Percentiles rank a stretch among this genome's conserved stretches.
phyloP scores from a whole-genome alignment of 2,329 filamentous ascomycete species.

The Thielaviopsis musarum region DNA sequence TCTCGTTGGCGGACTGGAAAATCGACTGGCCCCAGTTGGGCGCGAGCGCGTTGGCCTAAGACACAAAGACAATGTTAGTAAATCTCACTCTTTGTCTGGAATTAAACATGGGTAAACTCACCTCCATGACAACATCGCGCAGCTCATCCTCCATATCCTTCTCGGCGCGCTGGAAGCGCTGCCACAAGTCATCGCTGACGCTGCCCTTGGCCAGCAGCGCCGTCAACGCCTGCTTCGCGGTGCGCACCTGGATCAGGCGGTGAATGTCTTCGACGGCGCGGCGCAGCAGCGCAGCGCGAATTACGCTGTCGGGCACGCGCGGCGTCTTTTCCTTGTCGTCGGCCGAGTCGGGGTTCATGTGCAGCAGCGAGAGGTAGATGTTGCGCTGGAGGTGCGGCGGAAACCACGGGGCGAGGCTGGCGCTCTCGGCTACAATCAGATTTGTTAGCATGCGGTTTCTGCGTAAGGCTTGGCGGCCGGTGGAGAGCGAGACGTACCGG shows the following conservation, averaged over 20 bases:
- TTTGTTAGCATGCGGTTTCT: slow-evolving; percentile 10
- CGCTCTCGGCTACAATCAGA: slow-evolving; percentile 45
- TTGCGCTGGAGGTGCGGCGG: slow-evolving; percentile 79
- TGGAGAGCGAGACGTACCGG: slow-evolving; percentile 34
- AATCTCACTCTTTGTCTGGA: background rate
- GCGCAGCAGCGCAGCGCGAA: slow-evolving; percentile 76
- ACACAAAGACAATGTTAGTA: background rate
- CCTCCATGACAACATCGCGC: slow-evolving; percentile 84
- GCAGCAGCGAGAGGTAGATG: slow-evolving; percentile 82
- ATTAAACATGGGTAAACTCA: slow-evolving; percentile 22
- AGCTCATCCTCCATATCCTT: slow-evolving; percentile 96
- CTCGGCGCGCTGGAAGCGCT: slow-evolving; percentile 79
- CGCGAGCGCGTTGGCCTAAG: slow-evolving; percentile 73
- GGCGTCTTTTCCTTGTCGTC: slow-evolving; percentile 57
- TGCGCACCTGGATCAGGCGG: slow-evolving; percentile 75
- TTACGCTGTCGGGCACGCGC: slow-evolving; percentile 62
- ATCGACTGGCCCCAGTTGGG: slow-evolving; percentile 86
- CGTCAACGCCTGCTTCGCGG: slow-evolving; percentile 74
- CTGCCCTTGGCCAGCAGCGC: slow-evolving; percentile 74
- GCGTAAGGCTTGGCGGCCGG: background rate
- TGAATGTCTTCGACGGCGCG: slow-evolving; percentile 87
- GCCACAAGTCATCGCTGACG: slow-evolving; percentile 91
- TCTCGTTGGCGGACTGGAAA: slow-evolving; percentile 96
- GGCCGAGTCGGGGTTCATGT: slow-evolving; percentile 48
- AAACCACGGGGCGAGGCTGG: slow-evolving; percentile 89